phyloP scores from a whole-genome alignment of 2,329 filamentous ascomycete species.

The Metarhizium robertsii region DNA sequence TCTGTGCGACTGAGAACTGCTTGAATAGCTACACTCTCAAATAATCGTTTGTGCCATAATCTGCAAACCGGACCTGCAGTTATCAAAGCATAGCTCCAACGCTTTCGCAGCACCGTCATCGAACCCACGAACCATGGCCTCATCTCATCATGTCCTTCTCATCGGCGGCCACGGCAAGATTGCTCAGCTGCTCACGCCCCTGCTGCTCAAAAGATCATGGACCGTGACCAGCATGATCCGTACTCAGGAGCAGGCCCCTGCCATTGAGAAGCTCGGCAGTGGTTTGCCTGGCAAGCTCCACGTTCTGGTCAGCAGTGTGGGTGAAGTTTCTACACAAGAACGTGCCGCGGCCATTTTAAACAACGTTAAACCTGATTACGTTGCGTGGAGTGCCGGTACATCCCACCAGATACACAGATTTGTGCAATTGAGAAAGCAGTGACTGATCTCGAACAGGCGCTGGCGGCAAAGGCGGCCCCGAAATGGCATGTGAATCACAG shows the following conservation, averaged over 20 bases:
- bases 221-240: slow-evolving; percentile 72
- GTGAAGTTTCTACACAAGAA: slow-evolving; percentile 55
- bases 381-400: slow-evolving; percentile 59
- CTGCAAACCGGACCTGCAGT: too few species aligned
- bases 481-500: slow-evolving; percentile 25
- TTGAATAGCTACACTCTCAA: too few species aligned
- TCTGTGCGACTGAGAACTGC: too few species aligned
- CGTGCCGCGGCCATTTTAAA: slow-evolving; percentile 55
- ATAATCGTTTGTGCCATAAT: too few species aligned
- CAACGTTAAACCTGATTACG: slow-evolving; percentile 52
- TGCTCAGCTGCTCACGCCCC: slow-evolving; percentile 63
- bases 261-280: slow-evolving; percentile 53
- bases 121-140: slow-evolving; percentile 14
- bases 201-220: slow-evolving; percentile 67
- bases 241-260: slow-evolving; percentile 53
- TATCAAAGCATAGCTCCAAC: too few species aligned
- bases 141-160: slow-evolving; percentile 50
- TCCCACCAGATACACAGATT: neutral
- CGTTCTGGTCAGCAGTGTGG: slow-evolving; percentile 61
- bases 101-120: neutral
- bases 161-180: slow-evolving; percentile 78
- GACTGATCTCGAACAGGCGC: slow-evolving; percentile 30
- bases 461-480: slow-evolving; percentile 48
- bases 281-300: slow-evolving; percentile 54
- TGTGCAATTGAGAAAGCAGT: neutral